Evolutionary conservation across 1,284 basidiomycete species (phyloP), one percentile per base, ranked within the genome.

Genomic region (Trametes sp.): DNA sequence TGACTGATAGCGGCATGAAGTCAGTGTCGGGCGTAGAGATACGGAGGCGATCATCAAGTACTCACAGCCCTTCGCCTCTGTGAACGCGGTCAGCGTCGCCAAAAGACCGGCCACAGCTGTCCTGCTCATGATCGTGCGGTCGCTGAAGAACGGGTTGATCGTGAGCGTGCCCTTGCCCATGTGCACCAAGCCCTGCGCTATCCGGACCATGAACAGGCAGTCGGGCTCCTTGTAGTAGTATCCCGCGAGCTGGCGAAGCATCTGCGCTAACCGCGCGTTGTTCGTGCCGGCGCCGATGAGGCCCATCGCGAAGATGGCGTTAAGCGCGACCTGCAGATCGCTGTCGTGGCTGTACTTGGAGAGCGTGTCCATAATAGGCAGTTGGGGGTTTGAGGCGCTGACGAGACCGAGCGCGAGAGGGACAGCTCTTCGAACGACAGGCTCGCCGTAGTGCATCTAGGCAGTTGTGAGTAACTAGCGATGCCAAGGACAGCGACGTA

Each of bases 331-430:
- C 60, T 89, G 87, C 38, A 98, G 89, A 78, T 99, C 98, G 73
- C 93, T 96, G 82, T 99, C 98, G 82, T 99, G 98, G 68, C 95
- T 98, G 82, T 99, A 99, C 77, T 98, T 98, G n/a, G 96, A 98
- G 8, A 99, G 88, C 0, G 96, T 98, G 77, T 99, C 98, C 69
- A 99, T 89, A 66, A 99, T 93, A 31, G 93, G 84, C n/a, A 98
- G 85, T 77, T 95, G 93, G 19, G 98, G 98, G 79, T 99, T 98
- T 58, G 98, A 99, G 19, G 95, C 90, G 75, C 92, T 95, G 74
- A 98, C 87, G 57, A 99, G 87, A 64, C 95, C 97, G 51, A 99
- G 89, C 7, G 97, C 98, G 7, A 99, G 88, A 19, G 98, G 98
- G n/a, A 99, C 93, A 1, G 93, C 84, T 82, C 94, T 93, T 36